Percentiles rank a stretch among this genome's conserved stretches.
These are phyloP conservation scores for Penicillium longicatenatum DNA, from an alignment of 495 filamentous ascomycete genomes.

Conservation along the genomic window DNA sequence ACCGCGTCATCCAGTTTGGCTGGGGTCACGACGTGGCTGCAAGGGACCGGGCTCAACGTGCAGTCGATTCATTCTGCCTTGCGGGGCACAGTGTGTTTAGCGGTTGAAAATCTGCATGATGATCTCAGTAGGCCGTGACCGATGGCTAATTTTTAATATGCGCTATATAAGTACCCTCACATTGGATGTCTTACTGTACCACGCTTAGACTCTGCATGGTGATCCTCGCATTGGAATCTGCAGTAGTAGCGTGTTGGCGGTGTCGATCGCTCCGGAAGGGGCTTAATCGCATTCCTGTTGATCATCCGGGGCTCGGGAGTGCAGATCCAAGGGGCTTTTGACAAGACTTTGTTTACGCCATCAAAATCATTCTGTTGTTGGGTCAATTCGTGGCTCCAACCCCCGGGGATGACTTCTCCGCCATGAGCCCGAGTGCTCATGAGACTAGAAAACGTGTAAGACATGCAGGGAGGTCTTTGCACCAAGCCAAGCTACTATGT, in stretches of 20 bases:
- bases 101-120: slow-evolving; percentile 1
- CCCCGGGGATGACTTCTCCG: slow-evolving; percentile 7
- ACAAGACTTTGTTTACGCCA: slow-evolving; percentile 14
- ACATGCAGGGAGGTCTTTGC: slow-evolving; percentile 21
- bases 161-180: slow-evolving; percentile 12
- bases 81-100: slow-evolving; percentile 17
- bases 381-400: slow-evolving; percentile 8
- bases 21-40: slow-evolving; percentile 42
- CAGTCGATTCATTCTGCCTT: slow-evolving; percentile 21
- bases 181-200: slow-evolving; percentile 15
- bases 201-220: slow-evolving; percentile 17
- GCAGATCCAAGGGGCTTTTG: slow-evolving; percentile 5
- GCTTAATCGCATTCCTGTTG: slow-evolving; percentile 24
- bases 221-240: slow-evolving; percentile 26
- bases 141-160: background rate
- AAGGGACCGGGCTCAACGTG: slow-evolving; percentile 42
- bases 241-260: slow-evolving; percentile 11
- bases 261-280: slow-evolving; percentile 24
- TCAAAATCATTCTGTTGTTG: background rate
- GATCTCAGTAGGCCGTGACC: background rate
- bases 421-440: slow-evolving; percentile 18
- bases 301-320: slow-evolving; percentile 7
- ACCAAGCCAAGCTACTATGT: background rate
- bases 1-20: slow-evolving; percentile 26
- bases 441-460: slow-evolving; percentile 26